Conservation (phyloP, 2,329 filamentous ascomycete genomes). For the Aspergillus spinulosporus region DNA sequence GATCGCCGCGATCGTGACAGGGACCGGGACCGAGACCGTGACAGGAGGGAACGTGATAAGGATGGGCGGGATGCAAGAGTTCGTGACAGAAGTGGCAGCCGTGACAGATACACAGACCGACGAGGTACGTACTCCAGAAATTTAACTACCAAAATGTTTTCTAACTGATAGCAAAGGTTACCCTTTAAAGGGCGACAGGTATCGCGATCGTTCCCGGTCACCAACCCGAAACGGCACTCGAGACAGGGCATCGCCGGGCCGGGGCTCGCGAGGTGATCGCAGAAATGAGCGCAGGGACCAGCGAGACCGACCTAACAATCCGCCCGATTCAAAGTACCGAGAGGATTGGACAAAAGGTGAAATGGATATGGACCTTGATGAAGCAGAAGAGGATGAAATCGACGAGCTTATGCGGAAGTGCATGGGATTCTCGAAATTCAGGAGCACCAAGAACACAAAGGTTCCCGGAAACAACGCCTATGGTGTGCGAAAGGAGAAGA, state of each 20-base stretch:
- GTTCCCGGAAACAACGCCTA: slow-evolving; percentile 84
- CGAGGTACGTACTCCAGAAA: slow-evolving; percentile 35
- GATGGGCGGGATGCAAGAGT: slow-evolving; percentile 43
- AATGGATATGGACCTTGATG: slow-evolving; percentile 48
- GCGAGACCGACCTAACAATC: slow-evolving; percentile 28
- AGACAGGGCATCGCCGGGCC: slow-evolving; percentile 39
- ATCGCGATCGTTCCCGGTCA: slow-evolving; percentile 40
- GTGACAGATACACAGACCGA: slow-evolving; percentile 40
- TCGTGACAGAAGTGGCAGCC: slow-evolving; percentile 41
- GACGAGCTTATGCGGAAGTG: slow-evolving; percentile 74
- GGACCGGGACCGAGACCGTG: slow-evolving; percentile 31
- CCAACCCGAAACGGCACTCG: slow-evolving; percentile 39
- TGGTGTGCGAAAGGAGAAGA: slow-evolving; percentile 86
- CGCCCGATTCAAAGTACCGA: slow-evolving; percentile 21
- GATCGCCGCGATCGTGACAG: slow-evolving; percentile 35
- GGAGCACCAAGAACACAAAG: slow-evolving; percentile 83
- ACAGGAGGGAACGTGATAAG: slow-evolving; percentile 35
- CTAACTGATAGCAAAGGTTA: slow-evolving; percentile 26
- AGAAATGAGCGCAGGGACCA: slow-evolving; percentile 33
- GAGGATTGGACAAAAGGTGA: slow-evolving; percentile 32
- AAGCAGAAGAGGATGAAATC: slow-evolving; percentile 63
- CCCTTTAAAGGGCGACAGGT: slow-evolving; percentile 34
- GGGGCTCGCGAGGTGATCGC: slow-evolving; percentile 35
- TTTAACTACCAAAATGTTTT: neutral
- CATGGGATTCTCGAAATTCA: slow-evolving; percentile 89